Conservation (phyloP, 352 stramenopile species). For the Thalassiosira livingstoniorum region DNA sequence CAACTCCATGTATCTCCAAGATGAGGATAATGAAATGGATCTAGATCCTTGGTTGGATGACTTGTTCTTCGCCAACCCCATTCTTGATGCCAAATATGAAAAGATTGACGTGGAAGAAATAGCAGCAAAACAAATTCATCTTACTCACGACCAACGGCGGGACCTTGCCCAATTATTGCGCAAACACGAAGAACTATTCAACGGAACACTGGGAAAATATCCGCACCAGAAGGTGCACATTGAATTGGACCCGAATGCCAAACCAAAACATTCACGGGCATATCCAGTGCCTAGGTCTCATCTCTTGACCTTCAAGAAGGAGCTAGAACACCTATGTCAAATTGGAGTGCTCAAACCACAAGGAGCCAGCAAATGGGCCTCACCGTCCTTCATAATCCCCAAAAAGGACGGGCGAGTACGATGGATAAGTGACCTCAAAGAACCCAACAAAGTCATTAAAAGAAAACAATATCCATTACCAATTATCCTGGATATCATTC, state of each 20-base stretch:
- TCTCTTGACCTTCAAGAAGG: slow-evolving; percentile 34
- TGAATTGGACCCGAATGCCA: slow-evolving; percentile 16
- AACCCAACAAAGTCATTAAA: slow-evolving; percentile 48
- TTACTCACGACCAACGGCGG: slow-evolving; percentile 8
- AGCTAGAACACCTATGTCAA: slow-evolving; percentile 42
- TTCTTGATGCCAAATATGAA: slow-evolving; percentile 40
- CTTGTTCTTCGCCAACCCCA: slow-evolving; percentile 8
- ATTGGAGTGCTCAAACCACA: slow-evolving; percentile 33
- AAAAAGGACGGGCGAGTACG: slow-evolving; percentile 58
- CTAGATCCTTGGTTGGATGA: slow-evolving; percentile 1
- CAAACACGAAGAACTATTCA: slow-evolving; percentile 20
- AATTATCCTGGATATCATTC: slow-evolving; percentile 70
- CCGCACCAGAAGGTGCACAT: slow-evolving; percentile 24
- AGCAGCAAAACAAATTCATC: slow-evolving; percentile 6
- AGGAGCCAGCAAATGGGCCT: slow-evolving; percentile 30
- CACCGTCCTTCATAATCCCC: slow-evolving; percentile 50
- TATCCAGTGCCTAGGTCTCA: slow-evolving; percentile 41
- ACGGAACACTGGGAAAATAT: slow-evolving; percentile 27
- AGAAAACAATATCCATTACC: slow-evolving; percentile 57
- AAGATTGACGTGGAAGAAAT: background rate
- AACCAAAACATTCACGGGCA: slow-evolving; percentile 15
- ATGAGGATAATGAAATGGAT: slow-evolving; percentile 7
- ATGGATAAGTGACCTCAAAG: slow-evolving; percentile 45
- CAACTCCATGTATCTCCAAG: background rate
- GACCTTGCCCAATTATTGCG: background rate